Percentiles rank a stretch among this genome's conserved stretches.
Evolutionary conservation across 2,329 filamentous ascomycete species (phyloP).

Genomic region (Colletotrichum spaethianum): DNA sequence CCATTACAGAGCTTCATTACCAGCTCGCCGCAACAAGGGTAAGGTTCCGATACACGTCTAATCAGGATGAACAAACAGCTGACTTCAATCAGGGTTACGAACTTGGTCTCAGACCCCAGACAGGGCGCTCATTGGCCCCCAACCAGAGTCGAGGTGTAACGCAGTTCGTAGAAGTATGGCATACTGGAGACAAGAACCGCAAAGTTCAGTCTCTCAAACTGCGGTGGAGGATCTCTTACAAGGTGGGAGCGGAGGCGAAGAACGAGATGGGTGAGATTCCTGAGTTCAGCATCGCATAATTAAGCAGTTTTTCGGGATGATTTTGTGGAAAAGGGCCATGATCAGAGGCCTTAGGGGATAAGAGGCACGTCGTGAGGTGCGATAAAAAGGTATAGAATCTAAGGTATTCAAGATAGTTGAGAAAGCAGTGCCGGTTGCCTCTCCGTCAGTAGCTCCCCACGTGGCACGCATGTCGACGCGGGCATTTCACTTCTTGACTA

Average conservation of each 20-base stretch:
- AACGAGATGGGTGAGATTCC: slow-evolving; percentile 90
- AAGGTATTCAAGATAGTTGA: slow-evolving; percentile 20
- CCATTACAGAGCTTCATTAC: slow-evolving; percentile 86
- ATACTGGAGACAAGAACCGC: slow-evolving; percentile 76
- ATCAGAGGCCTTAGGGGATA: slow-evolving; percentile 9
- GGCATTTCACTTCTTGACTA: neutral
- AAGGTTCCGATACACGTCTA: slow-evolving; percentile 43
- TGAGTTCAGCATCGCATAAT: slow-evolving; percentile 79
- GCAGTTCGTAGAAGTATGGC: slow-evolving; percentile 82
- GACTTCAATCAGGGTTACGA: slow-evolving; percentile 76
- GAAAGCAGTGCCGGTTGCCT: slow-evolving; percentile 1
- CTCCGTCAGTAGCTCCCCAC: neutral
- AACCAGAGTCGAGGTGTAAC: slow-evolving; percentile 82
- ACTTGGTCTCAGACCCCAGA: slow-evolving; percentile 87
- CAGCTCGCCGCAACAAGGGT: slow-evolving; percentile 96
- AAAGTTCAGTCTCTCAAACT: slow-evolving; percentile 89
- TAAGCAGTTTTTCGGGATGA: neutral
- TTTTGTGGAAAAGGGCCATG: neutral
- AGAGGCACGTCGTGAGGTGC: neutral
- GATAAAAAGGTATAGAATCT: slow-evolving; percentile 26
- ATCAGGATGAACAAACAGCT: slow-evolving; percentile 21
- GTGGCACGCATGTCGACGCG: no score
- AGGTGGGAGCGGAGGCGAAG: slow-evolving; percentile 74
- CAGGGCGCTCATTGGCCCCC: slow-evolving; percentile 81
- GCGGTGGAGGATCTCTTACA: slow-evolving; percentile 89